Evolutionary conservation across 2,329 filamentous ascomycete genomes (phyloP), one percentile per base, ranked within the genome.

Genomic region (Arthroderma sp.): DNA sequence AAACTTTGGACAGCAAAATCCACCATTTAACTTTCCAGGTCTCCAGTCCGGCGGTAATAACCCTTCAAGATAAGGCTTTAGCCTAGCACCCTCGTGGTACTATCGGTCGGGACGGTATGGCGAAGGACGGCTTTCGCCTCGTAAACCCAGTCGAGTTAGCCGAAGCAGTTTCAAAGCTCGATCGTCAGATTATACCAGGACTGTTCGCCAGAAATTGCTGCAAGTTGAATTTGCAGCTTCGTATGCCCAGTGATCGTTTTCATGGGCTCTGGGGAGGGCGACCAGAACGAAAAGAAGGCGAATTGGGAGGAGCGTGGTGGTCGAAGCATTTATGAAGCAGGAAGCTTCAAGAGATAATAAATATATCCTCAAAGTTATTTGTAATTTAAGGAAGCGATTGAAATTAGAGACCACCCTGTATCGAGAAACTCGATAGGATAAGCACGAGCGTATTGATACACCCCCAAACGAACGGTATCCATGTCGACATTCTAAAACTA

Each of bases 391-490:
- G 15, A 22, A 22, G 15, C 15, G 15, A 22, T 22, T 22, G 15
- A 22, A 22, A 36, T 78, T 64, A 94, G 49, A 94, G 71, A 34
- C 85, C 87, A 40, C 87, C 86, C 59, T 93, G 86, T 42, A 94
- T 88, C n/a, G 86, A 85, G 61, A 94, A 94, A 3, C 85, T 91
- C 4, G 86, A 91, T 50, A 94, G 70, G 41, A 94, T 78, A 38
- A 95, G 69, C 29, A 93, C 74, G 39, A 94, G 62, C 6, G 89
- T 80, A 60, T 86, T 94, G 61, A 89, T 82, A 57, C 85, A 74
- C 1, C 79, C 85, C 88, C 88, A 94, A 22, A 88, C 75, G 57
- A 91, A 83, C 0, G 88, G 88, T 42, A 94, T 84, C 87, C 87
- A 94, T 0, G 88, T 94, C 38, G 86, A 89, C 86, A 94, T 91